Evolutionary conservation across 1,284 basidiomycete genomes (phyloP).

Genomic region (Rhodotorula sp.): DNA sequence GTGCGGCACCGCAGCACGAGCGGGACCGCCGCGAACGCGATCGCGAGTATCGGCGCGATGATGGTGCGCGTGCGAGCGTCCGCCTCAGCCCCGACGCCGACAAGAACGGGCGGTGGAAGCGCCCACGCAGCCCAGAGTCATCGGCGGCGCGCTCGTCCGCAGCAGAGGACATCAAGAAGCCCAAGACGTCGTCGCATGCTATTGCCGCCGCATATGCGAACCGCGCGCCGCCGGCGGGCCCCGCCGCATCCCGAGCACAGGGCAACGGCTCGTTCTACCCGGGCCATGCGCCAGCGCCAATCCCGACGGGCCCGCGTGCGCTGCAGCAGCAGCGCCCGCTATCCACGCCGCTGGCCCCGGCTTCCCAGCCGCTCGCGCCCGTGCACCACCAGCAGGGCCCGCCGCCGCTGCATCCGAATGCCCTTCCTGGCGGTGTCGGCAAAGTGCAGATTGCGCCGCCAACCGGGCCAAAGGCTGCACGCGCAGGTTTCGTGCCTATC

Average conservation of each 20-base stretch:
- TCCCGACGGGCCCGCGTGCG: slow-evolving; percentile 4
- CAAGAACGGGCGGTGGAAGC: not conserved
- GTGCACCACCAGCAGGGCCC: not conserved
- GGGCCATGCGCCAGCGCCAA: not conserved
- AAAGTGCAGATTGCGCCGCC: slow-evolving; percentile 9
- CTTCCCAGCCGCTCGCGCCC: not conserved
- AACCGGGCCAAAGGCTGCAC: not conserved
- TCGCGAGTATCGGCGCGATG: too few species aligned
- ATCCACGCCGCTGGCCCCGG: not conserved
- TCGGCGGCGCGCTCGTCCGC: not conserved
- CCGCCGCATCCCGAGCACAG: not conserved
- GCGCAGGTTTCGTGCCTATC: slow-evolving; percentile 4
- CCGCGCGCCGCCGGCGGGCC: not conserved
- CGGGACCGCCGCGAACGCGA: too few species aligned
- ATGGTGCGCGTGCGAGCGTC: not conserved
- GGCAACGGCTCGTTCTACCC: not conserved
- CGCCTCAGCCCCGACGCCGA: not conserved
- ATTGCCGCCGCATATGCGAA: not conserved
- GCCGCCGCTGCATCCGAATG: slow-evolving; percentile 7
- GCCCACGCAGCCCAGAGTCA: not conserved
- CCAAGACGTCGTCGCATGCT: not conserved
- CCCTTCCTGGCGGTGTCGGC: not conserved
- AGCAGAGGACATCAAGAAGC: not conserved
- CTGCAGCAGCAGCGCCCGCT: not conserved
- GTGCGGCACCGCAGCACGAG: too few species aligned